Conservation (phyloP, 306 rosid genomes). For the Hylodesmum podocarpum region DNA sequence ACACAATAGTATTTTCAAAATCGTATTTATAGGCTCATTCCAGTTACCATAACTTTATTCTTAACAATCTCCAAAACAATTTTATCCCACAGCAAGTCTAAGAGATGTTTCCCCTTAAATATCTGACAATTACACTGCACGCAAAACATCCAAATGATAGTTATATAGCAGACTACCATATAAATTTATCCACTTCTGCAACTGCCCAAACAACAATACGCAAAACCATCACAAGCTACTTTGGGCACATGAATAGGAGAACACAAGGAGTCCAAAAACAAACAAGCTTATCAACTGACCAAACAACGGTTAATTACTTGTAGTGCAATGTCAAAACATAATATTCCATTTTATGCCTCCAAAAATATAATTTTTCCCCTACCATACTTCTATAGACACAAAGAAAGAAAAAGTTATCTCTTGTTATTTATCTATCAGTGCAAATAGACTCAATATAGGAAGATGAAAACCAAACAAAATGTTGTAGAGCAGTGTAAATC, state of each 20-base stretch:
- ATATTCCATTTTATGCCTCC: not conserved
- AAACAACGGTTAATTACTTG: not conserved
- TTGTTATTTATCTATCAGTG: not conserved
- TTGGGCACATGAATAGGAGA: conserved; percentile 1
- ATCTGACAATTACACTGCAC: not conserved
- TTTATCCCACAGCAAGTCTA: not conserved
- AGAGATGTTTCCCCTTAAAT: not conserved
- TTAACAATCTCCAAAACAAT: not conserved
- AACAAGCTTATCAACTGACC: conserved; percentile 5
- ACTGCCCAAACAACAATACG: not conserved
- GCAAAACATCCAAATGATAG: not conserved
- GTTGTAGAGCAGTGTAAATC: not conserved
- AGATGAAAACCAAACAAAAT: not conserved
- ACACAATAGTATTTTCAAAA: not conserved
- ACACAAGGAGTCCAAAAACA: not conserved
- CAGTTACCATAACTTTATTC: not conserved
- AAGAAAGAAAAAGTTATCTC: not conserved
- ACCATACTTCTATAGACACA: not conserved
- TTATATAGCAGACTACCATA: not conserved
- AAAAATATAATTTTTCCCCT: not conserved
- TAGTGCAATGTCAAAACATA: not conserved
- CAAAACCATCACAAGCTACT: not conserved
- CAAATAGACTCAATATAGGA: conserved; percentile 2
- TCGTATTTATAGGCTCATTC: not conserved
- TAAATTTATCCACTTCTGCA: not conserved